Evolutionary conservation across 257 asterid species (phyloP).

Genomic region (Apocynum venetum): DNA sequence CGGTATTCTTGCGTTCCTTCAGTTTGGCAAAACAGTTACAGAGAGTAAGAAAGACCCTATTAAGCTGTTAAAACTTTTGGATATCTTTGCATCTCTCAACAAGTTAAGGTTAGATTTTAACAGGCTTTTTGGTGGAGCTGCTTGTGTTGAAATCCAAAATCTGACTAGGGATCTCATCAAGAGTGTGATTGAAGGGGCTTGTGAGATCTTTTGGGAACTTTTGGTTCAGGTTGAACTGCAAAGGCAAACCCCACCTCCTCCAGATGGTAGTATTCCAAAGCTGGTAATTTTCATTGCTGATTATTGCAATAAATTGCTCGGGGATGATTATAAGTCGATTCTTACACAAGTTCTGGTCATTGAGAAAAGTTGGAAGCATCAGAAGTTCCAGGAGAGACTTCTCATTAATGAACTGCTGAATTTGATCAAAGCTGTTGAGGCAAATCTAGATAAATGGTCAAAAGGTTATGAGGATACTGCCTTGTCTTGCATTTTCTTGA

Average conservation of each 20-base stretch:
- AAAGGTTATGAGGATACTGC: slow-evolving; percentile 53
- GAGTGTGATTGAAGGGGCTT: slow-evolving; percentile 75
- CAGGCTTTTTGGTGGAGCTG: slow-evolving; percentile 78
- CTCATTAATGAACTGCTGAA: slow-evolving; percentile 55
- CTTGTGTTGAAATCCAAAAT: slow-evolving; percentile 79
- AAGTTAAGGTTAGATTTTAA: slow-evolving; percentile 85
- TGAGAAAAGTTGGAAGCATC: slow-evolving; percentile 84
- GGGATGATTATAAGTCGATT: slow-evolving; percentile 69
- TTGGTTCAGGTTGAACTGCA: slow-evolving; percentile 83
- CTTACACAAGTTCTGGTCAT: slow-evolving; percentile 76
- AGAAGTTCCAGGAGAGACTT: slow-evolving; percentile 62
- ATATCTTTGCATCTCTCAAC: slow-evolving; percentile 72
- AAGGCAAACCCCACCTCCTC: slow-evolving; percentile 71
- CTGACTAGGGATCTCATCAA: slow-evolving; percentile 74
- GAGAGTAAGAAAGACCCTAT: slow-evolving; percentile 90
- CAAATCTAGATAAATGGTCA: slow-evolving; percentile 77
- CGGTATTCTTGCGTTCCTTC: slow-evolving; percentile 73
- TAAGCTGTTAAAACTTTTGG: slow-evolving; percentile 70
- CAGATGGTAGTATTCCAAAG: slow-evolving; percentile 74
- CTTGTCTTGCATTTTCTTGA: slow-evolving; percentile 55
- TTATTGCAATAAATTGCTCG: slow-evolving; percentile 81
- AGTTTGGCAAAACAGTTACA: slow-evolving; percentile 77
- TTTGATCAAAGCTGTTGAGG: slow-evolving; percentile 59
- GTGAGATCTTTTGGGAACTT: slow-evolving; percentile 92
- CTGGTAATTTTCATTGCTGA: slow-evolving; percentile 73